Conservation (phyloP, 768 basidiomycete species). For the Mycena amicta region DNA sequence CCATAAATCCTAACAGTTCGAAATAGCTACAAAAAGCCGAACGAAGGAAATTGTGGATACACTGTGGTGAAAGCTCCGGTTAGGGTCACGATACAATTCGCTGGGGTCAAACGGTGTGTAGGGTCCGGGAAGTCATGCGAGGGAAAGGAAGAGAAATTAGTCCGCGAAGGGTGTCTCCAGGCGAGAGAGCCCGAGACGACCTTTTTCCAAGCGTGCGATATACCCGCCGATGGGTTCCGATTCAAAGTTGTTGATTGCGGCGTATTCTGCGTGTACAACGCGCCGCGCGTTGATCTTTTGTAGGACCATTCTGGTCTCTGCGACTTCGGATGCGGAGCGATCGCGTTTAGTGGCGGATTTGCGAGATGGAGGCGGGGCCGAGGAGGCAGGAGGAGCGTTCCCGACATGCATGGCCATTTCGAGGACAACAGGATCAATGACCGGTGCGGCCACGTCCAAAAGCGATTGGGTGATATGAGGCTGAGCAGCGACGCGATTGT, state of each 20-base stretch:
- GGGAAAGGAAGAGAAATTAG: conserved; percentile 11
- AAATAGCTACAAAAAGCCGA: not conserved
- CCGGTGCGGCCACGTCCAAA: conserved; percentile 55
- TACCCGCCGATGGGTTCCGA: conserved; percentile 62
- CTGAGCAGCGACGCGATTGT: conserved; percentile 39
- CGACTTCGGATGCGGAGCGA: conserved; percentile 38
- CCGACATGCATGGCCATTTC: conserved; percentile 36
- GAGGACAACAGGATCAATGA: conserved; percentile 47
- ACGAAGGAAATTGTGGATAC: not conserved
- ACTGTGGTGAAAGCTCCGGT: not conserved
- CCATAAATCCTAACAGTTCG: not conserved
- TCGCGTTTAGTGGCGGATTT: conserved; percentile 20
- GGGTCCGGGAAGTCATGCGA: not conserved
- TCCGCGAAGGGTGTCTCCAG: conserved; percentile 11
- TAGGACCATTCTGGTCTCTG: conserved; percentile 55
- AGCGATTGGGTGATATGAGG: conserved; percentile 39
- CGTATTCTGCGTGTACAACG: conserved; percentile 69
- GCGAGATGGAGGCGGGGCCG: conserved; percentile 2
- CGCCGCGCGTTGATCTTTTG: conserved; percentile 72
- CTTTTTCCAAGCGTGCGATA: conserved; percentile 56
- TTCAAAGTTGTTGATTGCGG: conserved; percentile 70
- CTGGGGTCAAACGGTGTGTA: not conserved
- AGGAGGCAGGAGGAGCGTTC: not conserved
- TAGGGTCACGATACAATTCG: not conserved
- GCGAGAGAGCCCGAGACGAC: conserved; percentile 54